These are phyloP conservation scores for Rhizopogon vulgaris DNA, from an alignment of 768 basidiomycete genomes.

Conservation along the genomic window DNA sequence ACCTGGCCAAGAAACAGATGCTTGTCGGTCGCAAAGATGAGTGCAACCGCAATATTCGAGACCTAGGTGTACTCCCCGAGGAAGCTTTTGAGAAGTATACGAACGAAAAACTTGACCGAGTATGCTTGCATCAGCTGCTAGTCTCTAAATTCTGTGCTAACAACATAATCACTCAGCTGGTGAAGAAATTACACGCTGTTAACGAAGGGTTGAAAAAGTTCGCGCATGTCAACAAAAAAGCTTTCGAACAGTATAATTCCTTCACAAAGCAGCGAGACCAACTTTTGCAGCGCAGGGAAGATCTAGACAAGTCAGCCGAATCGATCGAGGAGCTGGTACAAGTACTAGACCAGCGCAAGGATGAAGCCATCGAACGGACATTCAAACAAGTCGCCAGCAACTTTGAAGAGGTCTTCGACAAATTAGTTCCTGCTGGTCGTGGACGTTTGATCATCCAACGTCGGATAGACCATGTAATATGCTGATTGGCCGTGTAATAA, in stretches of 20 bases:
- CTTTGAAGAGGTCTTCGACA: slow-evolving; percentile 96
- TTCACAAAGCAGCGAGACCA: slow-evolving; percentile 98
- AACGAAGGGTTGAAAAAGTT: slow-evolving; percentile 95
- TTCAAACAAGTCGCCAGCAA: slow-evolving; percentile 98
- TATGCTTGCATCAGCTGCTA: slow-evolving; percentile 30
- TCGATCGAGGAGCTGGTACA: slow-evolving; percentile 93
- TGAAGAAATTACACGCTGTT: slow-evolving; percentile 87
- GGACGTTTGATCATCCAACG: slow-evolving; percentile 92
- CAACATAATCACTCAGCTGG: slow-evolving; percentile 48
- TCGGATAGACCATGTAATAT: slow-evolving; percentile 69
- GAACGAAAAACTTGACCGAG: slow-evolving; percentile 80
- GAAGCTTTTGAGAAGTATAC: slow-evolving; percentile 97
- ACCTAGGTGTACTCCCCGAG: slow-evolving; percentile 93
- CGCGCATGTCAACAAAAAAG: slow-evolving; percentile 98
- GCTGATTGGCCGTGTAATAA: not conserved
- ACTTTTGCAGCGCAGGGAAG: slow-evolving; percentile 77
- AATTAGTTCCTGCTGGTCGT: slow-evolving; percentile 88
- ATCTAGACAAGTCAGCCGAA: slow-evolving; percentile 81
- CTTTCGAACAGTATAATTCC: slow-evolving; percentile 96
- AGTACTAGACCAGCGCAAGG: slow-evolving; percentile 93
- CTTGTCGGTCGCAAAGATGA: slow-evolving; percentile 82
- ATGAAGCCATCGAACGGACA: slow-evolving; percentile 96
- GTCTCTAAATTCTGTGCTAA: not conserved
- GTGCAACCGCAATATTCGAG: slow-evolving; percentile 91
- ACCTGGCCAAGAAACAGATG: slow-evolving; percentile 88